A percentile compares a stretch with the other conserved stretches of the same genome.
phyloP scores from a whole-genome alignment of 176 grass and related monocot genomes.

The Alopecurus myosuroides region DNA sequence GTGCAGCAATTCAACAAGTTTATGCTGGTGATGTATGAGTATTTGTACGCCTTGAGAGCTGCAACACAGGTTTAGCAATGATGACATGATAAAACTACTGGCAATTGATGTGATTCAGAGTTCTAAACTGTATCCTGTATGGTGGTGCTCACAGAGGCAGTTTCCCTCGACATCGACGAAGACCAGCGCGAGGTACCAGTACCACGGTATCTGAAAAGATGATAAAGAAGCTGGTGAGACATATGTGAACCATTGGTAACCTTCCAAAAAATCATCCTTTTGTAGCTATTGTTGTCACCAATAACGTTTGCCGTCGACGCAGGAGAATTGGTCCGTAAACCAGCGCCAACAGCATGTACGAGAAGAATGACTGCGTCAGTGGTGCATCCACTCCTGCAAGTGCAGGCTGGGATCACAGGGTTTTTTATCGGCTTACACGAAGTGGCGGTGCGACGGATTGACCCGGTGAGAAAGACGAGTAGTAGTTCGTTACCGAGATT shows the following conservation, averaged over 20 bases:
- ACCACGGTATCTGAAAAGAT: constrained; percentile 55
- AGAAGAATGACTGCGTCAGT: constrained; percentile 50
- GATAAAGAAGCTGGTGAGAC: not conserved
- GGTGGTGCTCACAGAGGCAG: constrained; percentile 36
- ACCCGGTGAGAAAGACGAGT: not conserved
- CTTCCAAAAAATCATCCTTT: not conserved
- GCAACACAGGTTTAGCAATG: constrained; percentile 2
- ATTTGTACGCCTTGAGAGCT: constrained; percentile 51
- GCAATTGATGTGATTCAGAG: not conserved
- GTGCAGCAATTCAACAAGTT: constrained; percentile 45
- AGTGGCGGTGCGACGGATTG: too few relatives aligned
- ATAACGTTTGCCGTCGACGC: constrained; percentile 19
- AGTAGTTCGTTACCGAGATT: constrained; percentile 16
- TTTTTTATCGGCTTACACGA: not conserved
- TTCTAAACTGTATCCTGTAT: not conserved
- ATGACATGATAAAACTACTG: not conserved
- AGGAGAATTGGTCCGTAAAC: constrained; percentile 48
- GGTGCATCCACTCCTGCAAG: constrained; percentile 43
- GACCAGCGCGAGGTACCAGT: constrained; percentile 54
- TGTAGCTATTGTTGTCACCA: constrained; percentile 11
- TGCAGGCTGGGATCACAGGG: not conserved
- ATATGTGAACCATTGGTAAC: not conserved
- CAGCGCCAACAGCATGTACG: constrained; percentile 36
- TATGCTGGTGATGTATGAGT: constrained; percentile 56
- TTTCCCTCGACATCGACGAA: constrained; percentile 57